Percentiles rank a stretch among this genome's conserved stretches.
Conservation (phyloP, 345 rosid genomes). For the Rhodamnia argentea region DNA sequence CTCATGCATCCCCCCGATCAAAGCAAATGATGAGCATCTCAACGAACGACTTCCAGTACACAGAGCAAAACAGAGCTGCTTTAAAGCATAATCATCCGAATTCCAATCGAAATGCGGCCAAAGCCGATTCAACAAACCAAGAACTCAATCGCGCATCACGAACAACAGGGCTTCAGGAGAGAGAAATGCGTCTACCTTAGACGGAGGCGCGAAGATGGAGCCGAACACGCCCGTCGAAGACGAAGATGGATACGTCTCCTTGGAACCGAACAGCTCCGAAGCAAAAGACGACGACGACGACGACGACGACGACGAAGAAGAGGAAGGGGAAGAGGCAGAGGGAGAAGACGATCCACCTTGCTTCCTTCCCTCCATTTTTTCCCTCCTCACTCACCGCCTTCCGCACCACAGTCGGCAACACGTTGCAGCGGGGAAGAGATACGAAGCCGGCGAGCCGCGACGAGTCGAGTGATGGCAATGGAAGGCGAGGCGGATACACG, state of each 20-base stretch:
- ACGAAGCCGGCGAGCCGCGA: not conserved
- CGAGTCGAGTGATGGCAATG: not conserved
- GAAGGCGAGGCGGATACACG: not conserved
- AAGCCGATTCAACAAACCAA: not conserved
- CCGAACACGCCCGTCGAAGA: constrained; percentile 47
- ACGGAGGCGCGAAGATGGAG: constrained; percentile 50
- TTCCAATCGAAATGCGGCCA: not conserved
- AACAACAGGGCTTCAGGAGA: not conserved
- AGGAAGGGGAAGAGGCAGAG: constrained; percentile 12
- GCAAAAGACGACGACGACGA: constrained; percentile 33
- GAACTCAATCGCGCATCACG: not conserved
- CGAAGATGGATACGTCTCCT: constrained; percentile 21
- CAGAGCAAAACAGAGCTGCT: not conserved
- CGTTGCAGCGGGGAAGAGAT: not conserved
- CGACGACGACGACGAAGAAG: constrained; percentile 16
- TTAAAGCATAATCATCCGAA: not conserved
- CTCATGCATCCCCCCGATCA: not conserved
- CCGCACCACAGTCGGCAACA: not conserved
- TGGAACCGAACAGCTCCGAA: constrained; percentile 62
- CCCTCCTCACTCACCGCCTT: not conserved
- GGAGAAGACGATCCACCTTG: constrained; percentile 14
- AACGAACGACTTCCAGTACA: not conserved
- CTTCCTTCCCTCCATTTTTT: constrained; percentile 50
- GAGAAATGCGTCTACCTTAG: constrained; percentile 24
- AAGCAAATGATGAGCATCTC: not conserved